Conservation (phyloP, 257 asterid genomes). For the Nicotiana sylvestris region DNA sequence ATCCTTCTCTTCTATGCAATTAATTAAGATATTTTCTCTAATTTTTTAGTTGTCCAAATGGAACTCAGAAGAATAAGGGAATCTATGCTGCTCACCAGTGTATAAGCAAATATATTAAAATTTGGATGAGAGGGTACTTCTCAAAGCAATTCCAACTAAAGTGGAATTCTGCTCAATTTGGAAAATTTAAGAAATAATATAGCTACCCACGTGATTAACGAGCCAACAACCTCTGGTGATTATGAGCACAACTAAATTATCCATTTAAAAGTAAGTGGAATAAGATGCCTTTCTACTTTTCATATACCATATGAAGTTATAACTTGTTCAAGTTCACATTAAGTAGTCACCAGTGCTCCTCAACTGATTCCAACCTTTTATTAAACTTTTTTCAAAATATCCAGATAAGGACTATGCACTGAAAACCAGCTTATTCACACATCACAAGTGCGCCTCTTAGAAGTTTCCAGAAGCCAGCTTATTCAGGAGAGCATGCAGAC, state of each 20-base stretch:
- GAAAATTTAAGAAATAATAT: no score
- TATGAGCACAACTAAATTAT: not conserved
- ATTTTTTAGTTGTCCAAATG: not conserved
- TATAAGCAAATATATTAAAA: not conserved
- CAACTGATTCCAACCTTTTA: not conserved
- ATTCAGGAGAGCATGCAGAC: not conserved
- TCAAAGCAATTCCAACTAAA: not conserved
- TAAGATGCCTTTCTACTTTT: slow-evolving; percentile 9
- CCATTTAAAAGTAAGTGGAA: not conserved
- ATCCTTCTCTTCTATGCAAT: not conserved
- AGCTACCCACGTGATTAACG: not conserved
- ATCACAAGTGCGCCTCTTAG: not conserved
- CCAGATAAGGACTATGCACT: not conserved
- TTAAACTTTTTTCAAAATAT: not conserved
- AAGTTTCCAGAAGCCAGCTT: not conserved
- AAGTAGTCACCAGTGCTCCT: not conserved
- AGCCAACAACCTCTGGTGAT: not conserved
- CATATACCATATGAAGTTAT: not conserved
- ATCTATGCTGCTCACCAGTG: not conserved
- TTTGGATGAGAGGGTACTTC: not conserved
- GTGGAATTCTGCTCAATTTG: not conserved
- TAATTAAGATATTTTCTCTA: not conserved
- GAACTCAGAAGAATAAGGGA: slow-evolving; percentile 1
- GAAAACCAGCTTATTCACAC: not conserved
- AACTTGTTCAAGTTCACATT: not conserved